Evolutionary conservation across 768 basidiomycete genomes (phyloP).

Genomic region (Sarcomyxa edulis): DNA sequence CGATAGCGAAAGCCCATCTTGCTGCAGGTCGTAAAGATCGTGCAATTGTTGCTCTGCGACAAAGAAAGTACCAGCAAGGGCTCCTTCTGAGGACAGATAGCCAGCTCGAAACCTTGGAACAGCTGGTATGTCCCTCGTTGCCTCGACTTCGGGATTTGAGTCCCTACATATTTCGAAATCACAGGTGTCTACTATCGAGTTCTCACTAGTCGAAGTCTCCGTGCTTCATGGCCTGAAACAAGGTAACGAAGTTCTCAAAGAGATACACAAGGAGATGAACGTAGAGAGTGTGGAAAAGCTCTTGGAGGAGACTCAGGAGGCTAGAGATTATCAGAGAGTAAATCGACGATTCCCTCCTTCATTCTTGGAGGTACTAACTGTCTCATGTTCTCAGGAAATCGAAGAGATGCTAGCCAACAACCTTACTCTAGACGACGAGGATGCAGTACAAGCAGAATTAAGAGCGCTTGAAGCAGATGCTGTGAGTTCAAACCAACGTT

Average conservation of each 20-base stretch:
- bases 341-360: constrained; percentile 1
- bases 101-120: constrained; percentile 85
- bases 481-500: constrained; percentile 31
- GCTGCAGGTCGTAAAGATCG: constrained; percentile 79
- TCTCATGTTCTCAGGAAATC: constrained; percentile 69
- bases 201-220: constrained; percentile 89
- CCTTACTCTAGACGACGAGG: constrained; percentile 87
- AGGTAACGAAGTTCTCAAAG: constrained; percentile 88
- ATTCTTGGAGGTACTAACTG: neutral
- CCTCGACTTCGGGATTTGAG: neutral
- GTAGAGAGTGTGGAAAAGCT: constrained; percentile 90
- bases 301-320: constrained; percentile 90
- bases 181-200: constrained; percentile 95
- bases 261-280: constrained; percentile 93
- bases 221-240: constrained; percentile 90
- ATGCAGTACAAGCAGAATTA: constrained; percentile 85
- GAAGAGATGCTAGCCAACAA: constrained; percentile 78
- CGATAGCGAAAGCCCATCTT: constrained; percentile 83
- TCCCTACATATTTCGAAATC: neutral
- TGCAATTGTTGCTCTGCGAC: constrained; percentile 82
- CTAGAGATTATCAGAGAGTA: constrained; percentile 86
- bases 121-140: constrained; percentile 53
- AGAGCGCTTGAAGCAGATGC: constrained; percentile 57
- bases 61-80: constrained; percentile 91
- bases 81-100: constrained; percentile 83